Percentiles rank a stretch among this genome's conserved stretches.
Evolutionary conservation across 2,329 filamentous ascomycete species (phyloP).

Genomic region (Orbilia oligospora): DNA sequence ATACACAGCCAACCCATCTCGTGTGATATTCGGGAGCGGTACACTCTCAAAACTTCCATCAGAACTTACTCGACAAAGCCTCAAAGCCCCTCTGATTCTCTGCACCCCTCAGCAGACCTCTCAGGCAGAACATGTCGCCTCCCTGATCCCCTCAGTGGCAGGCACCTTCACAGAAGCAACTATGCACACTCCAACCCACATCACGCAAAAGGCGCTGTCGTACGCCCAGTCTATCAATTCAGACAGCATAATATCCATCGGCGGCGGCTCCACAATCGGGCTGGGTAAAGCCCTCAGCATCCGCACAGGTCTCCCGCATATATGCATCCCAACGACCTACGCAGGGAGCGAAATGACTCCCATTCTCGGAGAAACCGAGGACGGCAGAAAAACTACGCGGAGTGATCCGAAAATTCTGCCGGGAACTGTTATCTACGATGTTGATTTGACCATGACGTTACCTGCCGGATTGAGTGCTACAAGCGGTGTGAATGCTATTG

Average conservation of each 20-base stretch:
- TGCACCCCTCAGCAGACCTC: constrained; percentile 71
- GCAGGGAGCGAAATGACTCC: constrained; percentile 77
- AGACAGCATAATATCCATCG: constrained; percentile 74
- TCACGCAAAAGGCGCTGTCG: constrained; percentile 73
- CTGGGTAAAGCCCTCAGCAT: constrained; percentile 74
- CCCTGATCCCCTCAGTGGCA: constrained; percentile 69
- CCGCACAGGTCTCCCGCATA: constrained; percentile 72
- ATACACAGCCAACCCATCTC: constrained; percentile 72
- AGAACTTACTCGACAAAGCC: constrained; percentile 69
- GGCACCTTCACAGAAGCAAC: constrained; percentile 73
- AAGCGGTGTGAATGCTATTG: constrained; percentile 77
- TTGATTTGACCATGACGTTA: constrained; percentile 75
- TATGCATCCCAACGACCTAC: constrained; percentile 76
- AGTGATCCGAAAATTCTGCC: constrained; percentile 75
- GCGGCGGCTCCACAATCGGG: constrained; percentile 75
- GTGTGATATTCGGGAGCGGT: constrained; percentile 73
- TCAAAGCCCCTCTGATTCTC: constrained; percentile 72
- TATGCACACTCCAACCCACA: constrained; percentile 75
- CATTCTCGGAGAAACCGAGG: constrained; percentile 75
- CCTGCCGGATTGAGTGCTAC: constrained; percentile 72
- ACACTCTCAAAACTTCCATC: constrained; percentile 70
- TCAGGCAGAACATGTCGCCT: constrained; percentile 69
- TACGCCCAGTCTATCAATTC: constrained; percentile 69
- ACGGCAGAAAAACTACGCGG: constrained; percentile 73
- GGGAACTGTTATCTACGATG: constrained; percentile 76